These are phyloP conservation scores for Curvularia lunata DNA, from an alignment of 2,329 filamentous ascomycete species.

Conservation along the genomic window DNA sequence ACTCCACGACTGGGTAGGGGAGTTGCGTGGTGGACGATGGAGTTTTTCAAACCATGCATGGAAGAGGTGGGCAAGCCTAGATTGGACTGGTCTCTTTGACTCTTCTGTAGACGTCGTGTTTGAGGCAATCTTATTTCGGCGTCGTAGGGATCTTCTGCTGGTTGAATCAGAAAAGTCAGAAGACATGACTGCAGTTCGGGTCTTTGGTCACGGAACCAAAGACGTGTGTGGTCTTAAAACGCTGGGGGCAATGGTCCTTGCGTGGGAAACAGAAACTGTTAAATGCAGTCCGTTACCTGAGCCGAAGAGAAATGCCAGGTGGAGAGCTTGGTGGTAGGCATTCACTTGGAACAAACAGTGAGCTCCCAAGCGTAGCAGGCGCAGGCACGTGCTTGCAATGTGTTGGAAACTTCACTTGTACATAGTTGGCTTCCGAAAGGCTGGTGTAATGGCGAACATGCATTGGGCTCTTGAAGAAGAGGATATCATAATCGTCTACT, in stretches of 20 bases:
- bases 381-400: neutral
- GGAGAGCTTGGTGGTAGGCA: neutral
- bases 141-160: too few species aligned
- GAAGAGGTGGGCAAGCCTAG: neutral
- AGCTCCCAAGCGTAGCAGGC: too few species aligned
- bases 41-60: neutral
- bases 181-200: neutral
- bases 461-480: neutral
- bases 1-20: neutral
- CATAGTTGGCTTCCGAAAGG: neutral
- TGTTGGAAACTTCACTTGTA: neutral
- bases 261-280: too few species aligned
- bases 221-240: neutral
- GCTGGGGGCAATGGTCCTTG: neutral
- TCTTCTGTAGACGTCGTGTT: neutral
- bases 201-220: neutral
- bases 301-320: neutral
- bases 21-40: neutral
- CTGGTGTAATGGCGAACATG: neutral
- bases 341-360: neutral
- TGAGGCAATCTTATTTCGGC: neutral
- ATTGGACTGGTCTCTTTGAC: neutral
- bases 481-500: constrained; percentile 1
- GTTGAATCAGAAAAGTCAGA: neutral
- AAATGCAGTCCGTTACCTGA: neutral